A percentile compares a stretch with the other conserved stretches of the same genome.
Evolutionary conservation across 1,284 basidiomycete genomes (phyloP).

Genomic region (Cystobasidium slooffiae): DNA sequence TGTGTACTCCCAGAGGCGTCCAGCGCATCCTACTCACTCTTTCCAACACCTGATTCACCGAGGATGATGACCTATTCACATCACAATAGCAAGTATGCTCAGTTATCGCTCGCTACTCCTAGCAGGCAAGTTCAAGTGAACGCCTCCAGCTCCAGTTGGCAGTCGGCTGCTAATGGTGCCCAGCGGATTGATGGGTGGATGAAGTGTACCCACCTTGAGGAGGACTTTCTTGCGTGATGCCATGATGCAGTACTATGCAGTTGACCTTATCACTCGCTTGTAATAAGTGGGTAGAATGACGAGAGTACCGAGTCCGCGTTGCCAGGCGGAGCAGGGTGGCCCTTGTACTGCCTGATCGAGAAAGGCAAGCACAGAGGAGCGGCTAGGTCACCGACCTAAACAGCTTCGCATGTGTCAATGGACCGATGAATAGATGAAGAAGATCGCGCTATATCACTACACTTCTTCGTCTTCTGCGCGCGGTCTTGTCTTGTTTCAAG

Average conservation of each 20-base stretch:
- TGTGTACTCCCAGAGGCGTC: conserved; percentile 34
- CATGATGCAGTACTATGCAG: conserved; percentile 56
- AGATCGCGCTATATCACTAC: no score
- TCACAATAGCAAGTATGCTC: not conserved
- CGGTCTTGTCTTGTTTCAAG: no score
- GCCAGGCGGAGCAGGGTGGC: not conserved
- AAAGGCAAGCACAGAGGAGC: not conserved
- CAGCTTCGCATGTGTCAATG: no score
- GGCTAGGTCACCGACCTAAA: not conserved
- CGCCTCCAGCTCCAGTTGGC: not conserved
- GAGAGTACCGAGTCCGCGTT: not conserved
- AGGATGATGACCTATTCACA: conserved; percentile 88
- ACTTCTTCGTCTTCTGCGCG: no score
- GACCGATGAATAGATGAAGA: no score
- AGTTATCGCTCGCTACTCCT: not conserved
- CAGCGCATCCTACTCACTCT: conserved; percentile 63
- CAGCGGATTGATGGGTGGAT: not conserved
- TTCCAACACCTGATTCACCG: conserved; percentile 98
- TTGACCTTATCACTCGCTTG: not conserved
- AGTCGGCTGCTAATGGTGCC: conserved; percentile 12
- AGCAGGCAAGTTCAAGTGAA: not conserved
- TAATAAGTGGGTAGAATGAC: not conserved
- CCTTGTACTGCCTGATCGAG: not conserved
- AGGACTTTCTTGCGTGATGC: conserved; percentile 73
- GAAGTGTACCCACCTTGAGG: conserved; percentile 73